Evolutionary conservation across 495 filamentous ascomycete genomes (phyloP), one percentile per base, ranked within the genome.

Genomic region (Mycothermus thermophilus): DNA sequence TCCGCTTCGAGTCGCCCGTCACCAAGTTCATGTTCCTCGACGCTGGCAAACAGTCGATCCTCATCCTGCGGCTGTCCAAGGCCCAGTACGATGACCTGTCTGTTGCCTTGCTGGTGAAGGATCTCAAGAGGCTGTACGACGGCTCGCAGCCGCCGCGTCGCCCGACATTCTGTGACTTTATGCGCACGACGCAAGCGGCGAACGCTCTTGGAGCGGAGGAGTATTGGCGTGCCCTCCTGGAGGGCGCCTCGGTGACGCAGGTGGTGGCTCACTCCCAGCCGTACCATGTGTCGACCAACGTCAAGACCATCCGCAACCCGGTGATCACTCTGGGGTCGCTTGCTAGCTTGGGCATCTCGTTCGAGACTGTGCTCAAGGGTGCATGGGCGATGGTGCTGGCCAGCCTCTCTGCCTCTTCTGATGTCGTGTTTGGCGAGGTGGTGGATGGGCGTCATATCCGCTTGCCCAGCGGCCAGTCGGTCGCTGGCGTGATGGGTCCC

Each of bases 341-440:
- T 6, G 38, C 51, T 3, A 53, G 40, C 28, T 40, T 53, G 2
- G 48, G 50, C 2, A 48, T 56, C 28, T 49, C 51, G 1, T 55
- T 64, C 22, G 58, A 66, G 28, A 57, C 63, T 0, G 48, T 68
- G 3, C 54, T 68, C 15, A 66, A 64, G 34, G 53, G 49, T 1
- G 60, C 63, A 1, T 68, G 64, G 64, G 60, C 61, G 0, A 59
- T 66, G 45, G 62, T 64, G 0, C 54, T 67, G 18, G 61, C 58
- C 4, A 61, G 44, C n/a, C 40, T 66, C 9, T 62, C 59, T 1
- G 58, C 48, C 3, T 58, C 54, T 1, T 53, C 58, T 6, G 64
- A 67, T 18, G 57, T 68, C 11, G 58, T 66, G 10, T 68, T 68
- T 33, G 64, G 64, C n/a, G 57, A 66, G 36, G 37, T 65, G 9